phyloP scores from a whole-genome alignment of 805 yeast species.

The Ogataea dorogensis region DNA sequence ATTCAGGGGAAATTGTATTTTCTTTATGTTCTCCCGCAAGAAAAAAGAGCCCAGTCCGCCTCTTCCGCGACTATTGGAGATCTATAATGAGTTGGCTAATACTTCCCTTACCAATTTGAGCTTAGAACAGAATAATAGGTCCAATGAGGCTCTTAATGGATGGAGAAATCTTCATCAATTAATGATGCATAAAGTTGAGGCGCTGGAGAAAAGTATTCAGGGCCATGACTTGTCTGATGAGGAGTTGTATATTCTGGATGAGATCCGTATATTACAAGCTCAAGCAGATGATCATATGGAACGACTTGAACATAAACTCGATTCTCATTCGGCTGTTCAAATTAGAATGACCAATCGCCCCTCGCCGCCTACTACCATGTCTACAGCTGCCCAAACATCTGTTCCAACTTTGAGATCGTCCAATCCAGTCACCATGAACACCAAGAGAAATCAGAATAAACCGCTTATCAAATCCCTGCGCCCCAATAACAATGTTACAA shows the following conservation, averaged over 20 bases:
- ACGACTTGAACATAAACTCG: slow-evolving; percentile 29
- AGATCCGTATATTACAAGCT: slow-evolving; percentile 36
- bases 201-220: slow-evolving; percentile 43
- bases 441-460: slow-evolving; percentile 20
- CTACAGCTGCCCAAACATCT: slow-evolving; percentile 12
- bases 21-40: slow-evolving; percentile 47
- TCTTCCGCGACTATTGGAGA: slow-evolving; percentile 54
- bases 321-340: slow-evolving; percentile 12
- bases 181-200: slow-evolving; percentile 53
- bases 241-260: slow-evolving; percentile 43
- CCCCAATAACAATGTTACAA: slow-evolving; percentile 12
- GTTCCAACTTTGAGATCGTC: slow-evolving; percentile 32
- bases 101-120: slow-evolving; percentile 55
- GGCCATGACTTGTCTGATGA: slow-evolving; percentile 40
- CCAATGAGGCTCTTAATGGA: slow-evolving; percentile 60
- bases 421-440: slow-evolving; percentile 31
- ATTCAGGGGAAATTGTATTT: slow-evolving; percentile 1
- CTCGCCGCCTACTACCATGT: slow-evolving; percentile 18
- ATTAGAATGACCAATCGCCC: slow-evolving; percentile 8
- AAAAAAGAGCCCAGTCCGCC: slow-evolving; percentile 63
- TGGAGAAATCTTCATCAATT: slow-evolving; percentile 73
- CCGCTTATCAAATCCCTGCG: slow-evolving; percentile 26
- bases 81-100: slow-evolving; percentile 63
- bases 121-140: slow-evolving; percentile 53
- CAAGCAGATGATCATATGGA: slow-evolving; percentile 41